A percentile compares a stretch with the other conserved stretches of the same genome.
phyloP scores from a whole-genome alignment of 2,329 filamentous ascomycete species.

The Graphilbum ipis-grandicollis region DNA sequence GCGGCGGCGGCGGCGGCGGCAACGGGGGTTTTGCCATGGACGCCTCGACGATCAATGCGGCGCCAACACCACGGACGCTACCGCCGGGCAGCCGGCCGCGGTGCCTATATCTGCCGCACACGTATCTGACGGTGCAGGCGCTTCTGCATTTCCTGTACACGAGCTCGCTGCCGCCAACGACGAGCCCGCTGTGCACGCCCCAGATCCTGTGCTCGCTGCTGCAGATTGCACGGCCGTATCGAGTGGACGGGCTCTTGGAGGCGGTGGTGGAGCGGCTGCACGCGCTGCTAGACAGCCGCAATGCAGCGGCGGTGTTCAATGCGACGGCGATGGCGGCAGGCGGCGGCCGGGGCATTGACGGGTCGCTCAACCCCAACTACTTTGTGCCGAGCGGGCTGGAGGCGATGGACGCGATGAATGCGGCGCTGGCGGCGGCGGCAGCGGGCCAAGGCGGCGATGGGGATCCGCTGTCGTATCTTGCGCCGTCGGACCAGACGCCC shows the following conservation, averaged over 20 bases:
- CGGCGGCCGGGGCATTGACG: constrained; percentile 69
- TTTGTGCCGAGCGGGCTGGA: constrained; percentile 34
- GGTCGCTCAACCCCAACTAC: constrained; percentile 43
- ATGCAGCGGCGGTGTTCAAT: constrained; percentile 94
- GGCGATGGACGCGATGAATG: constrained; percentile 14
- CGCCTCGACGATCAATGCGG: constrained; percentile 31
- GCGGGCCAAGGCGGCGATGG: too few relatives aligned
- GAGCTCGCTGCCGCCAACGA: constrained; percentile 61
- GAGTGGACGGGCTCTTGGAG: constrained; percentile 81
- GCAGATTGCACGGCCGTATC: constrained; percentile 84
- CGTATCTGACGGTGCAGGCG: constrained; percentile 72
- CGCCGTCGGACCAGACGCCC: not conserved
- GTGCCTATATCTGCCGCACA: constrained; percentile 85
- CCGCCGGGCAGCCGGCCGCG: constrained; percentile 55
- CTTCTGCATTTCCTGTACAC: constrained; percentile 90
- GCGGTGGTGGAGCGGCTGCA: constrained; percentile 85
- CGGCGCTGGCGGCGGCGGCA: constrained; percentile 5
- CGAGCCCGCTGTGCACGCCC: constrained; percentile 70
- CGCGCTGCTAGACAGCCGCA: constrained; percentile 74
- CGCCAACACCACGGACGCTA: constrained; percentile 38
- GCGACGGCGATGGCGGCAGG: constrained; percentile 96
- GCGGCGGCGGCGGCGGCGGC: constrained; percentile 2
- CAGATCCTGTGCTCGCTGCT: constrained; percentile 92
- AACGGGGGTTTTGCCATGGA: constrained; percentile 21
- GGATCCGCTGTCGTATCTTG: too few relatives aligned